A percentile compares a stretch with the other conserved stretches of the same genome.
Evolutionary conservation across 1,284 basidiomycete species (phyloP).

Genomic region (Irpex lacteus): DNA sequence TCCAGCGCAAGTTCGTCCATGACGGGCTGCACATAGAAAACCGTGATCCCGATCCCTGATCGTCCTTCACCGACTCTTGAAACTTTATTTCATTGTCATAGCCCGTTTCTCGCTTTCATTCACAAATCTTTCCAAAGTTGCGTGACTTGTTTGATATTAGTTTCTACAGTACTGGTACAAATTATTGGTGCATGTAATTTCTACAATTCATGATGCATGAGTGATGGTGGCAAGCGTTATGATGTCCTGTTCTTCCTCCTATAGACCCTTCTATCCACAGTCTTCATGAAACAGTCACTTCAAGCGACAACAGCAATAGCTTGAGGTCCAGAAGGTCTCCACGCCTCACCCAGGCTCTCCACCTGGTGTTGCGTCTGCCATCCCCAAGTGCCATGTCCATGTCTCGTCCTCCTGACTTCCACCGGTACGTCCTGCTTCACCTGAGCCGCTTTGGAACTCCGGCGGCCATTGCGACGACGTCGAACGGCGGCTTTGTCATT

Average conservation of each 20-base stretch:
- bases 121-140: no score
- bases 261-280: no score
- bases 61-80: no score
- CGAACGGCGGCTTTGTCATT: slow-evolving; percentile 9
- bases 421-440: slow-evolving; percentile 18
- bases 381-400: slow-evolving; percentile 23
- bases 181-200: neutral
- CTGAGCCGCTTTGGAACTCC: slow-evolving; percentile 16
- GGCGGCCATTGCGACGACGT: slow-evolving; percentile 23
- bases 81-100: no score
- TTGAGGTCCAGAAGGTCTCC: slow-evolving; percentile 7
- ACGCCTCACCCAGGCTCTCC: slow-evolving; percentile 3
- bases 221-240: neutral
- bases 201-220: neutral
- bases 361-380: slow-evolving; percentile 10
- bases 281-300: no score
- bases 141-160: neutral
- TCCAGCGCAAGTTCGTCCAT: no score
- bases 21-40: no score
- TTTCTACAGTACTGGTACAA: neutral
- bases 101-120: no score
- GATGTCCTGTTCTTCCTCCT: neutral
- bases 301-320: slow-evolving; percentile 8
- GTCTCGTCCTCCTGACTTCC: slow-evolving; percentile 20
- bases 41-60: no score